Conservation (phyloP, 805 yeast species). For the Geotrichum ghanense region DNA sequence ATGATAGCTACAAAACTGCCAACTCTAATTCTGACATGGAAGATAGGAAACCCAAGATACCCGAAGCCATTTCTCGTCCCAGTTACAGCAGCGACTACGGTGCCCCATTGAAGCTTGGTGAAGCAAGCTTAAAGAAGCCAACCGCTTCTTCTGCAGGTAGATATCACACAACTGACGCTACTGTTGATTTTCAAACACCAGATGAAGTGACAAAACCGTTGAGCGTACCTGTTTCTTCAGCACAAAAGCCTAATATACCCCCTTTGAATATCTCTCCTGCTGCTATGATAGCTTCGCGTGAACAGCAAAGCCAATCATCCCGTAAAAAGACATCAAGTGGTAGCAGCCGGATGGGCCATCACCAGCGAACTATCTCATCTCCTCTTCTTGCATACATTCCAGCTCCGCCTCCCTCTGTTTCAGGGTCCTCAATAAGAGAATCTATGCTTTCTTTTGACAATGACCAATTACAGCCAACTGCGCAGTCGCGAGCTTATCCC, state of each 20-base stretch:
- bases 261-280: neutral
- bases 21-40: neutral
- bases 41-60: neutral
- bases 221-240: neutral
- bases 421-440: neutral
- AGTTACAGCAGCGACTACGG: too few relatives aligned
- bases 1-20: neutral
- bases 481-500: neutral
- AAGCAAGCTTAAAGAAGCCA: too few relatives aligned
- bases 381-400: neutral
- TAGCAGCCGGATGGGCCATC: too few relatives aligned
- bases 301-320: neutral
- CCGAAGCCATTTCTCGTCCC: too few relatives aligned
- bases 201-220: too few relatives aligned
- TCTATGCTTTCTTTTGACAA: neutral
- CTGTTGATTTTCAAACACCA: too few relatives aligned
- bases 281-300: neutral
- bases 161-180: too few relatives aligned
- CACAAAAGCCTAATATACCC: neutral
- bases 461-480: neutral
- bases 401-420: neutral
- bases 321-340: neutral
- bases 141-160: too few relatives aligned
- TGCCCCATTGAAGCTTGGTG: neutral
- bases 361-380: neutral